These are phyloP conservation scores for Lactifluus subvellereus DNA, from an alignment of 768 basidiomycete genomes.

Conservation along the genomic window DNA sequence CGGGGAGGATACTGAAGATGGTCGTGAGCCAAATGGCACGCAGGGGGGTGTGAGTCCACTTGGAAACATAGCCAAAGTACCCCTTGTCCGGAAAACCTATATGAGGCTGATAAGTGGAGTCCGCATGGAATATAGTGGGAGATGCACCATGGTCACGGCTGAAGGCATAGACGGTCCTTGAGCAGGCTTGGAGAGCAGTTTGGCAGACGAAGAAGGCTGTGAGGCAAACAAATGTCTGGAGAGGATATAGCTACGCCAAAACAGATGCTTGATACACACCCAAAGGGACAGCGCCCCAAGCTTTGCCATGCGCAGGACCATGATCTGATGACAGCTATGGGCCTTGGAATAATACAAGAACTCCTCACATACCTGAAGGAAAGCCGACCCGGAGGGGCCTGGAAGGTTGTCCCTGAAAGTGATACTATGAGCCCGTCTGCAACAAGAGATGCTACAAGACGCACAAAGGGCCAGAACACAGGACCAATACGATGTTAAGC, in stretches of 20 bases:
- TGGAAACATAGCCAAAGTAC: constrained; percentile 64
- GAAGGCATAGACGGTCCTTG: constrained; percentile 80
- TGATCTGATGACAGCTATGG: constrained; percentile 44
- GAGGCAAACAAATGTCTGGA: constrained; percentile 64
- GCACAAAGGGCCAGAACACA: constrained; percentile 74
- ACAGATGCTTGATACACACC: constrained; percentile 36
- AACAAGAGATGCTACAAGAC: constrained; percentile 26
- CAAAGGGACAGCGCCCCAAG: constrained; percentile 71
- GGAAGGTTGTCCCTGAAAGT: constrained; percentile 52
- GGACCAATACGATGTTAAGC: constrained; percentile 79
- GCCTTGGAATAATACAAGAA: neutral
- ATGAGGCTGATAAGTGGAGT: constrained; percentile 4
- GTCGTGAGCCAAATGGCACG: constrained; percentile 74
- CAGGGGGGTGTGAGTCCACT: constrained; percentile 64
- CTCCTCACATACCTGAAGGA: constrained; percentile 47
- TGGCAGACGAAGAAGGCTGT: constrained; percentile 86
- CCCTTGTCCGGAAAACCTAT: constrained; percentile 70
- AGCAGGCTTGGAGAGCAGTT: constrained; percentile 75
- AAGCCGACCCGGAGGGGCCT: constrained; percentile 63
- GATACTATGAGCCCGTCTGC: neutral
- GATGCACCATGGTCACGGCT: constrained; percentile 64
- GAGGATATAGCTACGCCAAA: neutral
- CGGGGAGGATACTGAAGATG: constrained; percentile 58
- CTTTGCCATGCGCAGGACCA: constrained; percentile 66
- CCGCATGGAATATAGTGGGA: neutral